Conservation (phyloP, 2,329 filamentous ascomycete species). For the Monosporascus ibericus region DNA sequence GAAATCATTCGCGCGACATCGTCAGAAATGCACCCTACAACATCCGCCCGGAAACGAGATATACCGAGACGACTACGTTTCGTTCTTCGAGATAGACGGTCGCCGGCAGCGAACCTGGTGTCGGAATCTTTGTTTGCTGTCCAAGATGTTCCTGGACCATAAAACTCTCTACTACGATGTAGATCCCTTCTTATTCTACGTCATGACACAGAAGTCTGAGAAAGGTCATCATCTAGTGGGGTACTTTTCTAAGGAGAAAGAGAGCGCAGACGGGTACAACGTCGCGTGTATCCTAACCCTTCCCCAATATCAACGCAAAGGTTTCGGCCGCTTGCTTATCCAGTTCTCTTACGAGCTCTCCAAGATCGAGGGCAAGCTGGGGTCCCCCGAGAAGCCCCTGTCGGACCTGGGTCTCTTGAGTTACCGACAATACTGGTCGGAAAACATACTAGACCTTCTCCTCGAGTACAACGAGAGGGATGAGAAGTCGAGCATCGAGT, state of each 20-base stretch:
- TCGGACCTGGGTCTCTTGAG: constrained; percentile 89
- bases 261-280: constrained; percentile 94
- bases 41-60: constrained; percentile 98
- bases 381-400: constrained; percentile 92
- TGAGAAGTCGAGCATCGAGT: constrained; percentile 76
- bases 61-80: constrained; percentile 88
- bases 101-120: constrained; percentile 93
- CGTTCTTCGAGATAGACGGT: constrained; percentile 96
- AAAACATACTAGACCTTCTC: constrained; percentile 86
- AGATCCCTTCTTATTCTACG: constrained; percentile 98
- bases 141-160: constrained; percentile 91
- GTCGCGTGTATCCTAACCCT: constrained; percentile 95
- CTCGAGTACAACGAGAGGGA: constrained; percentile 62
- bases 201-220: constrained; percentile 86
- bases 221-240: constrained; percentile 93
- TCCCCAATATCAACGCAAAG: constrained; percentile 92
- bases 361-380: constrained; percentile 90
- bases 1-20: constrained; percentile 78
- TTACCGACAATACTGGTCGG: constrained; percentile 96
- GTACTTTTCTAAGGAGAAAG: constrained; percentile 99
- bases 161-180: constrained; percentile 99
- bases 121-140: constrained; percentile 87
- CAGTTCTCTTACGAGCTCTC: constrained; percentile 97
- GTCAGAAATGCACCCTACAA: constrained; percentile 80
- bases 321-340: constrained; percentile 87